Evolutionary conservation across 2,329 filamentous ascomycete genomes (phyloP).

Genomic region (Claviceps monticola): DNA sequence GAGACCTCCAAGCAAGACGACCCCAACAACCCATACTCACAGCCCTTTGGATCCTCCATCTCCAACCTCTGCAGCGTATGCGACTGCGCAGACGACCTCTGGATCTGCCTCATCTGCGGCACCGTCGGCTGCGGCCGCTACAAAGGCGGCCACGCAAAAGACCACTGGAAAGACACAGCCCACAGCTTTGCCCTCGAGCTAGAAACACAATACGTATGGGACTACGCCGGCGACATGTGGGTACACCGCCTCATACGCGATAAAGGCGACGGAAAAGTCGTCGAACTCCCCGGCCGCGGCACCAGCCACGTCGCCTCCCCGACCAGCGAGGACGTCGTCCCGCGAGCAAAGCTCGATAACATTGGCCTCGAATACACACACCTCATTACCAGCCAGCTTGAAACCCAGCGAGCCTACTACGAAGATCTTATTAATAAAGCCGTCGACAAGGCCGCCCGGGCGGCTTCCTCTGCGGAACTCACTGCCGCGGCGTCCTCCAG

Average conservation of each 20-base stretch:
- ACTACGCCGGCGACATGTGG: conserved; percentile 91
- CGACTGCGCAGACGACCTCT: conserved; percentile 68
- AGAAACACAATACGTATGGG: conserved; percentile 91
- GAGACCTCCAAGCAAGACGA: conserved; percentile 21
- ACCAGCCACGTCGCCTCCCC: conserved; percentile 10
- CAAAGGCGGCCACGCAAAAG: conserved; percentile 83
- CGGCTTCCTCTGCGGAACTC: conserved; percentile 51
- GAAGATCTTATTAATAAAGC: conserved; percentile 84
- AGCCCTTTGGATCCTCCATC: conserved; percentile 43
- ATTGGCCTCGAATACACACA: conserved; percentile 93
- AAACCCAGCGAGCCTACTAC: conserved; percentile 85
- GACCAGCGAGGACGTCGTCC: conserved; percentile 53
- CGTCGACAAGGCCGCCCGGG: conserved; percentile 74
- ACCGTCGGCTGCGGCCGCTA: conserved; percentile 89
- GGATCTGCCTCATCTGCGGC: conserved; percentile 91
- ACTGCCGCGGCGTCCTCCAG: conserved; percentile 37
- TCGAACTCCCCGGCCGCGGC: conserved; percentile 62
- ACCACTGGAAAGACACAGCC: conserved; percentile 78
- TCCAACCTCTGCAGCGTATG: conserved; percentile 72
- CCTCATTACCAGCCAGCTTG: conserved; percentile 80
- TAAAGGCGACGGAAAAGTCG: conserved; percentile 82
- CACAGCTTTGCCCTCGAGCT: conserved; percentile 92
- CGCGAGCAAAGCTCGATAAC: conserved; percentile 53
- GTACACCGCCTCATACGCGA: conserved; percentile 91
- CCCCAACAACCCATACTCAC: conserved; percentile 33